A percentile compares a stretch with the other conserved stretches of the same genome.
Conservation (phyloP, 2,329 filamentous ascomycete species). For the Torrubiellomyces zombiae region DNA sequence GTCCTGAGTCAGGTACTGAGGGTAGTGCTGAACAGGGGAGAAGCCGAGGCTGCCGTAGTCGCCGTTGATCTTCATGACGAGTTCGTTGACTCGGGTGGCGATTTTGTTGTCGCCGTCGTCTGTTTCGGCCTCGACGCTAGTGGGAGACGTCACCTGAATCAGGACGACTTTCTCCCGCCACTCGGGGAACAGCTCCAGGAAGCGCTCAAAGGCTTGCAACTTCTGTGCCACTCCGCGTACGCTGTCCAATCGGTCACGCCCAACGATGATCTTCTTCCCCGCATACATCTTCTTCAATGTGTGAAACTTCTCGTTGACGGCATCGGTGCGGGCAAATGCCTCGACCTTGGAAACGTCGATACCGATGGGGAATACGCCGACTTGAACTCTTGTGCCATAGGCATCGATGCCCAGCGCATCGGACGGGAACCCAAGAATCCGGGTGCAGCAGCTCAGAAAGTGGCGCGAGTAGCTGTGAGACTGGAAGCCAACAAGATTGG, state of each 20-base stretch:
- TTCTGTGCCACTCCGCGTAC: conserved; percentile 92
- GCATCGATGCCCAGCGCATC: conserved; percentile 74
- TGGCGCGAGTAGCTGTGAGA: conserved; percentile 90
- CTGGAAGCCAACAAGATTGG: conserved; percentile 91
- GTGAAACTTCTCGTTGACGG: conserved; percentile 54
- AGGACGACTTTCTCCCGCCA: conserved; percentile 86
- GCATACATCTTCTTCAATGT: conserved; percentile 61
- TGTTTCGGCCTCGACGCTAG: conserved; percentile 59
- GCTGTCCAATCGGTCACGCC: conserved; percentile 82
- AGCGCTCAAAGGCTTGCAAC: conserved; percentile 82
- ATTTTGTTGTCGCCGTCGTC: conserved; percentile 67
- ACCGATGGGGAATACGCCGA: conserved; percentile 88
- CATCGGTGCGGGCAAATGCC: conserved; percentile 52
- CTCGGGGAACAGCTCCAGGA: conserved; percentile 77
- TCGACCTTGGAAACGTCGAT: conserved; percentile 77
- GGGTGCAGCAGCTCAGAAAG: conserved; percentile 85
- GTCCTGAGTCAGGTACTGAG: conserved; percentile 74
- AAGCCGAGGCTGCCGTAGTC: conserved; percentile 76
- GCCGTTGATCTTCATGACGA: conserved; percentile 85
- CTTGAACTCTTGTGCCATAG: conserved; percentile 74
- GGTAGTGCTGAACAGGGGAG: conserved; percentile 84
- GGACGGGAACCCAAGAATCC: conserved; percentile 79
- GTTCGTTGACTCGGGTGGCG: conserved; percentile 73
- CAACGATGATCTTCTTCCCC: conserved; percentile 91
- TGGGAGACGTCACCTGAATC: conserved; percentile 87